These are phyloP conservation scores for Volvox carteri DNA, from an alignment of 163 green algal genomes.

Conservation along the genomic window DNA sequence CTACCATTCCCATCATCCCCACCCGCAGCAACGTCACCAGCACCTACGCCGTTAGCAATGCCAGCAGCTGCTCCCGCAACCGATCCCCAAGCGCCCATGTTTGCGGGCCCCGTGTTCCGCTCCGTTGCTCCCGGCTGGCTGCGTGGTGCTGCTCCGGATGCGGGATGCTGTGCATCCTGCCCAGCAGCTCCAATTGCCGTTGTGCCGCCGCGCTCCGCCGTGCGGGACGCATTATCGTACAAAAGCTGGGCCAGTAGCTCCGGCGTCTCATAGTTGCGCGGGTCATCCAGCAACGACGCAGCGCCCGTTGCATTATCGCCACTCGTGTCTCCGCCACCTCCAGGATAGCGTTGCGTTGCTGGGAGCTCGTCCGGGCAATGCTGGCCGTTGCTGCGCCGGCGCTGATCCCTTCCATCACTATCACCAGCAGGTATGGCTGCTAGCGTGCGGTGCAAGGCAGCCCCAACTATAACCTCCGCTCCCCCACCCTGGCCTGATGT, in stretches of 20 bases:
- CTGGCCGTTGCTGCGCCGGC: too few relatives aligned
- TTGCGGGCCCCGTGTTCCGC: too few relatives aligned
- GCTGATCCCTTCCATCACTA: background rate
- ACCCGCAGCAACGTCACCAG: too few relatives aligned
- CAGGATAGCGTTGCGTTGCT: too few relatives aligned
- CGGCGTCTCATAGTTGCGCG: conserved; percentile 14
- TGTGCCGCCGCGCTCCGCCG: background rate
- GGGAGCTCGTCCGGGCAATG: too few relatives aligned
- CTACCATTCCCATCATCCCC: background rate
- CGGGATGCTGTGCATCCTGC: too few relatives aligned
- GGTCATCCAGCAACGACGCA: conserved; percentile 35
- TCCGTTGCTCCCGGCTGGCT: background rate
- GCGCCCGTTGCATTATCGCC: too few relatives aligned
- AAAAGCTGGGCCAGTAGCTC: conserved; percentile 35
- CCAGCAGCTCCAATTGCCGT: background rate
- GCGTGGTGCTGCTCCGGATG: too few relatives aligned
- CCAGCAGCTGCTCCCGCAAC: background rate
- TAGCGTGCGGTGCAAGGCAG: background rate
- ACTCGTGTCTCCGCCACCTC: too few relatives aligned
- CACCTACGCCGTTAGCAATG: background rate
- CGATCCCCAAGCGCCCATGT: too few relatives aligned
- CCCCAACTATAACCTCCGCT: background rate
- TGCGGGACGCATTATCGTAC: background rate
- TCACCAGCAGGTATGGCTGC: background rate
- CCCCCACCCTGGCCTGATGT: background rate